These are phyloP conservation scores for Nosema muscidifuracis DNA, from an alignment of 371 early-diverging fungal species.

Conservation along the genomic window DNA sequence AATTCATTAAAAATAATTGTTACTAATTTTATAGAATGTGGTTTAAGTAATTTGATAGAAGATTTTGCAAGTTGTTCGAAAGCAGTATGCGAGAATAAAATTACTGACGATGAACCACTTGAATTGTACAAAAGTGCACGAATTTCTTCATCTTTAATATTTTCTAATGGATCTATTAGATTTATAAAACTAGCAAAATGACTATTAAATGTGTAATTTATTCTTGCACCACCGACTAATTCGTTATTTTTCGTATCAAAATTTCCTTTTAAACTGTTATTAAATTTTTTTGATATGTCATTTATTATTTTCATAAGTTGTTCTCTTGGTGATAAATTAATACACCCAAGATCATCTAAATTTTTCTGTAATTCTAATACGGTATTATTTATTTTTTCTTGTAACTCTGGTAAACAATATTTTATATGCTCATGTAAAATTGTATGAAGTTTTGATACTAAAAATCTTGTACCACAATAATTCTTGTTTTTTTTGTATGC, in stretches of 20 bases:
- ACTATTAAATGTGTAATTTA: slow-evolving; percentile 92
- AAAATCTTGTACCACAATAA: slow-evolving; percentile 92
- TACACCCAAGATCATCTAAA: slow-evolving; percentile 65
- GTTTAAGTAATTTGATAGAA: slow-evolving; percentile 71
- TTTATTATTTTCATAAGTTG: slow-evolving; percentile 68
- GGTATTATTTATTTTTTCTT: slow-evolving; percentile 62
- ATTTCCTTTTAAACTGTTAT: slow-evolving; percentile 78
- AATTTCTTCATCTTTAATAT: slow-evolving; percentile 89
- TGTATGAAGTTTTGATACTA: slow-evolving; percentile 83
- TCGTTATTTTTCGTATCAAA: slow-evolving; percentile 82
- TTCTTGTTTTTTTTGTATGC: slow-evolving; percentile 83
- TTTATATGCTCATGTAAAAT: slow-evolving; percentile 65
- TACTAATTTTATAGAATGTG: slow-evolving; percentile 73
- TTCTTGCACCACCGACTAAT: slow-evolving; percentile 89
- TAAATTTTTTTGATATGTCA: slow-evolving; percentile 71
- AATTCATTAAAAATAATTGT: slow-evolving; percentile 78
- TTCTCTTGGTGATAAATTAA: slow-evolving; percentile 38
- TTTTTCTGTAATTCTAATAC: slow-evolving; percentile 69
- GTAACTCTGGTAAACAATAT: slow-evolving; percentile 50
- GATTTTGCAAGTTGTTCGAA: slow-evolving; percentile 91
- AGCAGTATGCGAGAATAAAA: slow-evolving; percentile 89
- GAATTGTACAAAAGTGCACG: slow-evolving; percentile 92
- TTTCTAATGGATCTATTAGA: slow-evolving; percentile 82
- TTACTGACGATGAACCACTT: slow-evolving; percentile 81
- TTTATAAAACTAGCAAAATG: slow-evolving; percentile 81